Conservation (phyloP, 352 stramenopile species). For the Phytopythium boreale region DNA sequence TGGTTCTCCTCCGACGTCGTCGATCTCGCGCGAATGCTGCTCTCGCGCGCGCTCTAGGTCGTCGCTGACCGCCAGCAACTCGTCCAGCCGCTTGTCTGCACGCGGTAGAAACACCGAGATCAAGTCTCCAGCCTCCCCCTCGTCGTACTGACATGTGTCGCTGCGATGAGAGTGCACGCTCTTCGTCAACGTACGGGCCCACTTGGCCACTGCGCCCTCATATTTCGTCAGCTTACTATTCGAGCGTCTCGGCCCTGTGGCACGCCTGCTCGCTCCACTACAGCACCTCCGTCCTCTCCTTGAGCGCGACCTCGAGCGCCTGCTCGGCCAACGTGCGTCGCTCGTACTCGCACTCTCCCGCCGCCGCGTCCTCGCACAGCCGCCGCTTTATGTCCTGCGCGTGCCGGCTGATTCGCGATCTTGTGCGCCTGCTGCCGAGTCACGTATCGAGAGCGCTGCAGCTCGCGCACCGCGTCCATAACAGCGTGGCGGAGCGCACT, state of each 20-base stretch:
- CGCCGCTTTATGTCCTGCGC: slow-evolving; percentile 40
- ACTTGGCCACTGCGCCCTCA: slow-evolving; percentile 7
- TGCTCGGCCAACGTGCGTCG: slow-evolving; percentile 46
- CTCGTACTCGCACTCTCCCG: slow-evolving; percentile 38
- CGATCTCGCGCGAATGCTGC: slow-evolving; percentile 13
- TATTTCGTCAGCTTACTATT: slow-evolving; percentile 33
- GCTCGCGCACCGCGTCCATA: slow-evolving; percentile 48
- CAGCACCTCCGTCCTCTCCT: slow-evolving; percentile 61
- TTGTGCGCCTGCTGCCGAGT: slow-evolving; percentile 29
- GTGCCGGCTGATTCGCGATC: slow-evolving; percentile 28
- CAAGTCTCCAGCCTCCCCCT: neutral
- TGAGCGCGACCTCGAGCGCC: slow-evolving; percentile 47
- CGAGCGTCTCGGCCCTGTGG: slow-evolving; percentile 42
- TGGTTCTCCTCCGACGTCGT: slow-evolving; percentile 21
- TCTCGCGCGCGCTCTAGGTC: slow-evolving; percentile 18
- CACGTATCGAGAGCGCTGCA: slow-evolving; percentile 36
- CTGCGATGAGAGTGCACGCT: neutral
- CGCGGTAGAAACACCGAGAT: slow-evolving; percentile 11
- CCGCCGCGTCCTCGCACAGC: slow-evolving; percentile 27
- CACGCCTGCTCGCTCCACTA: slow-evolving; percentile 61
- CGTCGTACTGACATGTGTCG: neutral
- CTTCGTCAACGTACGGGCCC: neutral
- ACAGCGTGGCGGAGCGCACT: slow-evolving; percentile 42
- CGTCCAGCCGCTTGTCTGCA: slow-evolving; percentile 21
- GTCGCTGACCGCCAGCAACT: slow-evolving; percentile 17